Evolutionary conservation across 768 basidiomycete genomes (phyloP).

Genomic region (Suillus weaverae): DNA sequence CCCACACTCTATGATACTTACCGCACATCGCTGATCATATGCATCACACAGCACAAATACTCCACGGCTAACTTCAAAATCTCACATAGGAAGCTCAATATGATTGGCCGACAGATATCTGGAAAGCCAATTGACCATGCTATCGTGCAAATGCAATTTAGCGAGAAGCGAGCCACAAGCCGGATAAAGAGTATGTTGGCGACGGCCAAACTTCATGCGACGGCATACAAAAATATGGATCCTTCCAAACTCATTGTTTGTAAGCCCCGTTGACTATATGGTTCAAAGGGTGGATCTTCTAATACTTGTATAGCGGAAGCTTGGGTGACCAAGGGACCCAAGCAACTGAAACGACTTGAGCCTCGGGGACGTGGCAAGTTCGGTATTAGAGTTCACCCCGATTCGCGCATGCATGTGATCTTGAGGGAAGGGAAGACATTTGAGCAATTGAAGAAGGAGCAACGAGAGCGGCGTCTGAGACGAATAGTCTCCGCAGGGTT

Average conservation of each 20-base stretch:
- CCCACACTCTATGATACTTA: neutral
- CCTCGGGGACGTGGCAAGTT: constrained; percentile 79
- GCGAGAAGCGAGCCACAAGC: constrained; percentile 84
- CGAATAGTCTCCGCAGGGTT: constrained; percentile 79
- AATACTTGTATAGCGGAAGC: constrained; percentile 64
- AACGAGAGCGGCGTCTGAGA: constrained; percentile 65
- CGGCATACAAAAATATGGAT: constrained; percentile 71
- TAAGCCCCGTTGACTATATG: constrained; percentile 42
- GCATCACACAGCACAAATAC: constrained; percentile 73
- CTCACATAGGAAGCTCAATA: constrained; percentile 89
- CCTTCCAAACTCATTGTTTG: constrained; percentile 76
- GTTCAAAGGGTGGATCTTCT: neutral
- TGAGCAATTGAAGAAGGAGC: constrained; percentile 63
- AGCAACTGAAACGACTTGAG: constrained; percentile 64
- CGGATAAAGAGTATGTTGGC: constrained; percentile 88
- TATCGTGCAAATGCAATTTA: constrained; percentile 96
- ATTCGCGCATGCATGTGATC: constrained; percentile 72
- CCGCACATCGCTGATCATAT: neutral
- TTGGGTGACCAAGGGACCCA: constrained; percentile 89
- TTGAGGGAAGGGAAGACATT: constrained; percentile 80
- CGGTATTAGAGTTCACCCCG: constrained; percentile 76
- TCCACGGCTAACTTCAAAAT: constrained; percentile 93
- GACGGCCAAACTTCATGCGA: constrained; percentile 84
- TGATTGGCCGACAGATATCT: constrained; percentile 82
- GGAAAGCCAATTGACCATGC: constrained; percentile 93